Evolutionary conservation across 192 early-diverging fungal species (phyloP).

Genomic region (Diversispora epigaea): DNA sequence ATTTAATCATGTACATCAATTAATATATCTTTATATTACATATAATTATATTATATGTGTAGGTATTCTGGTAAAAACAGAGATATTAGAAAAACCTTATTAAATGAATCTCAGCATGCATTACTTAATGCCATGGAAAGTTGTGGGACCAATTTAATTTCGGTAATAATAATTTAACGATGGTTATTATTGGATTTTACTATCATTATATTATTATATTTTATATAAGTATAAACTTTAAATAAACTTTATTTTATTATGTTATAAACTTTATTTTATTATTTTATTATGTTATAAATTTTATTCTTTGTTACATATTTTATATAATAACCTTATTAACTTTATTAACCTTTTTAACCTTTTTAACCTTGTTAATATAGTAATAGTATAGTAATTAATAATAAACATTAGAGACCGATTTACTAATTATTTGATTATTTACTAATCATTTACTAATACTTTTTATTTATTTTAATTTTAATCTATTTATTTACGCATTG

Average conservation of each 20-base stretch:
- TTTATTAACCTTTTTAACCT: not conserved
- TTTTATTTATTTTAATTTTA: too few relatives aligned
- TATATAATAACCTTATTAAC: not conserved
- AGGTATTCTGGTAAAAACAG: slow-evolving; percentile 1
- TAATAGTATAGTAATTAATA: too few relatives aligned
- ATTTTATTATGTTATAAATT: not conserved
- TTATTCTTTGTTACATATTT: not conserved
- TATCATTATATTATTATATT: too few relatives aligned
- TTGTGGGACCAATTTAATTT: slow-evolving; percentile 21
- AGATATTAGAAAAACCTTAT: slow-evolving; percentile 5
- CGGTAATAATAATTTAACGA: not conserved
- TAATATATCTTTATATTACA: not conserved
- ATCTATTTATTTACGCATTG: too few relatives aligned
- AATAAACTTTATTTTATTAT: too few relatives aligned
- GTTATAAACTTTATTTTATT: not conserved
- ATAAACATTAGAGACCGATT: too few relatives aligned
- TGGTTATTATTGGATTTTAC: too few relatives aligned
- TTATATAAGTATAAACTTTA: too few relatives aligned
- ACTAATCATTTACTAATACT: too few relatives aligned
- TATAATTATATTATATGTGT: not conserved
- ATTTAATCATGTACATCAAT: not conserved
- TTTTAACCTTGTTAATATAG: too few relatives aligned
- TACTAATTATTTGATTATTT: too few relatives aligned
- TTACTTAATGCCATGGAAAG: slow-evolving; percentile 11
- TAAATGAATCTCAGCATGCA: slow-evolving; percentile 16